Evolutionary conservation across 2,329 filamentous ascomycete genomes (phyloP).

Genomic region (Penicillium sclerotiorum): DNA sequence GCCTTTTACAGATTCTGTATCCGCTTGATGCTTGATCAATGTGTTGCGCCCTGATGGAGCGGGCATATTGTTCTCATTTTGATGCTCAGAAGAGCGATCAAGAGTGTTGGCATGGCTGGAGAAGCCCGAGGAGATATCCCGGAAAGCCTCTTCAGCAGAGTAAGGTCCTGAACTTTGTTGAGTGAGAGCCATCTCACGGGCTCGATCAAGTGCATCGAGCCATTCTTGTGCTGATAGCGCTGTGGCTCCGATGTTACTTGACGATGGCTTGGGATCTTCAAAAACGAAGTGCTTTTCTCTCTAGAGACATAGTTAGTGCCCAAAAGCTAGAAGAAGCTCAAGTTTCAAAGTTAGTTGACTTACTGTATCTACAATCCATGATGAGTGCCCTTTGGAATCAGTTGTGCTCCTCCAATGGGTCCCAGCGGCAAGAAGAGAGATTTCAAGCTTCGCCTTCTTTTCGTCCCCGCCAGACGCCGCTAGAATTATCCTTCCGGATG

Average conservation of each 20-base stretch:
- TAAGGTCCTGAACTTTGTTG: constrained; percentile 70
- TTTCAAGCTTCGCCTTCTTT: constrained; percentile 90
- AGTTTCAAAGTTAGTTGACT: constrained; percentile 44
- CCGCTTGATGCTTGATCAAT: constrained; percentile 48
- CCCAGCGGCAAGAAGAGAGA: constrained; percentile 77
- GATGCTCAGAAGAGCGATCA: constrained; percentile 44
- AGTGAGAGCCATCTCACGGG: constrained; percentile 78
- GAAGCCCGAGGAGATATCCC: constrained; percentile 69
- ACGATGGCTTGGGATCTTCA: constrained; percentile 81
- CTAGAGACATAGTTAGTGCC: constrained; percentile 54
- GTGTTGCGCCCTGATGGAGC: constrained; percentile 49
- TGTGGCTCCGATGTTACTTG: constrained; percentile 63
- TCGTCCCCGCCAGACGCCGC: constrained; percentile 91
- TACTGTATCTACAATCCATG: constrained; percentile 94
- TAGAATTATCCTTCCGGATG: constrained; percentile 83
- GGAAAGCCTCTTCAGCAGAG: constrained; percentile 67
- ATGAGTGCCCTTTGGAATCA: constrained; percentile 83
- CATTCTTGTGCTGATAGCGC: constrained; percentile 81
- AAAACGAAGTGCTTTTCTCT: constrained; percentile 89
- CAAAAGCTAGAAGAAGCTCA: constrained; percentile 9
- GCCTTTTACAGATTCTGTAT: constrained; percentile 59
- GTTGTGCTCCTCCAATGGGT: constrained; percentile 77
- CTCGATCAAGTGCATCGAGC: constrained; percentile 85
- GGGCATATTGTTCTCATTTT: constrained; percentile 36
- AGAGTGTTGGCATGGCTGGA: constrained; percentile 63